These are phyloP conservation scores for Chaetomiaceae sp. DNA, from an alignment of 2,329 filamentous ascomycete genomes.

Conservation along the genomic window DNA sequence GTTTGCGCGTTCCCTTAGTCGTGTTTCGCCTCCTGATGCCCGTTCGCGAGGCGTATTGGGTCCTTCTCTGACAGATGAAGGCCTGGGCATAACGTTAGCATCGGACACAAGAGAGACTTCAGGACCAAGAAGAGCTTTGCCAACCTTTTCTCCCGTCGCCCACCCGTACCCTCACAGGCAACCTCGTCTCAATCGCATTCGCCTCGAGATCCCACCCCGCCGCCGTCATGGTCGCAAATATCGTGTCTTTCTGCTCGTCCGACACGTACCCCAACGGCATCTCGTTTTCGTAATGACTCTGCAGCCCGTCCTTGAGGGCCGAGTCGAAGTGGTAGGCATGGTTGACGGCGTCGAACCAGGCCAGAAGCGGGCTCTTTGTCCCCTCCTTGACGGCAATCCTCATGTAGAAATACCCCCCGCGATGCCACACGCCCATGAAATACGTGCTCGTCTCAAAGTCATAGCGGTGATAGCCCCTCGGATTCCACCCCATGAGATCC, in stretches of 20 bases:
- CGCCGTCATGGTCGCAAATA: slow-evolving; percentile 37
- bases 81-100: slow-evolving; percentile 5
- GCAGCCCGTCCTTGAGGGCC: slow-evolving; percentile 34
- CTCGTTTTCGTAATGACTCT: slow-evolving; percentile 36
- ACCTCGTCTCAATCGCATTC: slow-evolving; percentile 61
- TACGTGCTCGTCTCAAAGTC: slow-evolving; percentile 47
- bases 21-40: slow-evolving; percentile 23
- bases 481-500: slow-evolving; percentile 32
- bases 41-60: slow-evolving; percentile 13
- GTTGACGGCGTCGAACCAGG: slow-evolving; percentile 42
- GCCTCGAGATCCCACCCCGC: slow-evolving; percentile 64
- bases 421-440: slow-evolving; percentile 54
- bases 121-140: slow-evolving; percentile 1
- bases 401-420: slow-evolving; percentile 47
- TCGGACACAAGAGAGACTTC: not conserved
- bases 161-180: slow-evolving; percentile 41
- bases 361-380: slow-evolving; percentile 36
- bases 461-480: slow-evolving; percentile 34
- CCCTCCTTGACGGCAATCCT: slow-evolving; percentile 56
- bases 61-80: slow-evolving; percentile 24
- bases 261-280: slow-evolving; percentile 43
- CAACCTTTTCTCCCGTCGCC: slow-evolving; percentile 31
- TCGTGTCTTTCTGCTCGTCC: slow-evolving; percentile 32
- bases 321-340: slow-evolving; percentile 37
- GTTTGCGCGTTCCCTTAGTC: slow-evolving; percentile 14